A percentile compares a stretch with the other conserved stretches of the same genome.
Evolutionary conservation across 2,329 filamentous ascomycete genomes (phyloP).

Genomic region (Beauveria sp.): DNA sequence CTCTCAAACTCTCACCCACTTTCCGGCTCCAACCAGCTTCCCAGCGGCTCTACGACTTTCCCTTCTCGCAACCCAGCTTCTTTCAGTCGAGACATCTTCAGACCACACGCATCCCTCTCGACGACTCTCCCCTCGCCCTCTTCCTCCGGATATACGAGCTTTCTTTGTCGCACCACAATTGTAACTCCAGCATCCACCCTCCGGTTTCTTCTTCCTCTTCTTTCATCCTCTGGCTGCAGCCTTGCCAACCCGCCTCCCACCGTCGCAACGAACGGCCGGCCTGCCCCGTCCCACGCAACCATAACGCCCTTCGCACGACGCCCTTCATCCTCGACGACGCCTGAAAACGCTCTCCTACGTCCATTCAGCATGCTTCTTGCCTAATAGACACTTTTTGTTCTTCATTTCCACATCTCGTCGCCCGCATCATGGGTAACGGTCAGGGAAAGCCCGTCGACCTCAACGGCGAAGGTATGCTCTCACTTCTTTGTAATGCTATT

Average conservation of each 20-base stretch:
- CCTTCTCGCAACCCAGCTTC: constrained; percentile 8
- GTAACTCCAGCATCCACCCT: neutral
- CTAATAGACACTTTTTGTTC: neutral
- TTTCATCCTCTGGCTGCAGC: neutral
- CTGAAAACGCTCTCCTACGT: neutral
- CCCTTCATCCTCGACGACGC: neutral
- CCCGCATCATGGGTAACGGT: constrained; percentile 72
- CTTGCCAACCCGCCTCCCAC: neutral
- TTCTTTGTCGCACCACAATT: neutral
- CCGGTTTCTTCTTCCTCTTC: neutral
- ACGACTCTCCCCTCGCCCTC: neutral
- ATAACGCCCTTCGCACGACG: neutral
- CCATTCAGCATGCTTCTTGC: constrained; percentile 7
- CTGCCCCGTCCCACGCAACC: neutral
- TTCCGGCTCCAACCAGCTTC: constrained; percentile 4
- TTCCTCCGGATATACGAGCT: neutral
- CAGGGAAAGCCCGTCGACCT: constrained; percentile 90
- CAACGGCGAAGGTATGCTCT: constrained; percentile 73
- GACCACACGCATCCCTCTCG: neutral
- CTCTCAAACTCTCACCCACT: neutral
- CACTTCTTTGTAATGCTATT: neutral
- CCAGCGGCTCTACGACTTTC: constrained; percentile 1
- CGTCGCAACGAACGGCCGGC: constrained; percentile 1
- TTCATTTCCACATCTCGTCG: neutral
- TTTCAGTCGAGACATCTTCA: neutral